Evolutionary conservation across 352 stramenopile genomes (phyloP), one percentile per base, ranked within the genome.

Genomic region (Globisporangium sylvaticum): DNA sequence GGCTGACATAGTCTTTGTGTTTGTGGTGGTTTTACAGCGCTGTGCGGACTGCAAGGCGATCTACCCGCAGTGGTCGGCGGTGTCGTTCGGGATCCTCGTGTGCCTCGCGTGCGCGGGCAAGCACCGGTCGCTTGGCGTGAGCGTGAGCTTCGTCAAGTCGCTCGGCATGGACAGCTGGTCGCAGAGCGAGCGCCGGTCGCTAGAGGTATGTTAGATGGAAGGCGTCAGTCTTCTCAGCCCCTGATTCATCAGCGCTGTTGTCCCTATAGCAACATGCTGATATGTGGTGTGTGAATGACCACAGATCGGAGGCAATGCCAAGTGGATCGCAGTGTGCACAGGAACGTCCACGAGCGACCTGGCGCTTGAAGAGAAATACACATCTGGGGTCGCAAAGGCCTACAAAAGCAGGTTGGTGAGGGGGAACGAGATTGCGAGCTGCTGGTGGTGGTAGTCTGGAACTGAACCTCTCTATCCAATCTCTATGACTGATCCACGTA

Each of bases 61-160:
- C 22, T 94, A 78, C 74, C 86, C 88, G 54, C 83, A 96, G 58
- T 96, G 88, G 88, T 81, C 88, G 10, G 84, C 78, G 27, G 88
- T 96, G 32, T 94, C 84, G 2, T 94, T 92, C 63, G 88, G 88
- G n/a, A 71, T 94, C 56, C 71, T 96, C 50, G 73, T 96, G 32
- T 96, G 88, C 61, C 68, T 96, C 46, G 64, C 55, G 15, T 96
- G 88, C 64, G 86, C 88, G 1, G 88, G 88, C 12, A 83, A 81
- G 62, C 88, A 96, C 73, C 84, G 88, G 29, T 83, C 88, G 18
- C 67, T 96, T n/a, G 88, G 88, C 4, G 88, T 96, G 8, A 75
- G 78, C 54, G 82, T 83, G 61, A 94, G 84, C 72, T 91, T 94
- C 65, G 86, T 96, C 74, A 93, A 94, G 77, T 94, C 86, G 9